Evolutionary conservation across 345 rosid genomes (phyloP).

Genomic region (Excoecaria cochinchinensis): DNA sequence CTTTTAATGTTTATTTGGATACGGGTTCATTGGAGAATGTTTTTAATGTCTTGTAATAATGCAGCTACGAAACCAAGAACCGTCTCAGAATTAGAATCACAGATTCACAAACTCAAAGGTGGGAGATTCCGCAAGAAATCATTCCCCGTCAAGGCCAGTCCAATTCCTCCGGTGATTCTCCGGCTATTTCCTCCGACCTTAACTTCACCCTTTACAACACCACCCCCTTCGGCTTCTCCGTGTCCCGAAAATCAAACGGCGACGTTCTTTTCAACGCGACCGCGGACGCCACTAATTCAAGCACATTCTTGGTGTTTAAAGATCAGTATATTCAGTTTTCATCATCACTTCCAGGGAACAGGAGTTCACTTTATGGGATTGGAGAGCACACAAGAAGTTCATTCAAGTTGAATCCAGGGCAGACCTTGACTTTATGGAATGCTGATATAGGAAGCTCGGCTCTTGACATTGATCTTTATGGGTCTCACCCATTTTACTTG

Average conservation of each 20-base stretch:
- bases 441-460: constrained; percentile 39
- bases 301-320: constrained; percentile 53
- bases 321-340: constrained; percentile 72
- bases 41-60: not conserved
- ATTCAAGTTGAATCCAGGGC: constrained; percentile 37
- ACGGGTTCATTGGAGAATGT: no score
- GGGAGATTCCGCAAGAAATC: constrained; percentile 33
- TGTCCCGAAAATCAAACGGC: constrained; percentile 55
- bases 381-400: constrained; percentile 74
- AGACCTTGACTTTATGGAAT: constrained; percentile 60
- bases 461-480: constrained; percentile 60
- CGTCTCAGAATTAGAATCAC: constrained; percentile 22
- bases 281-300: constrained; percentile 28
- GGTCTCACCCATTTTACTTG: constrained; percentile 73
- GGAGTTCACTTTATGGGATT: constrained; percentile 61
- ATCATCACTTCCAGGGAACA: constrained; percentile 46
- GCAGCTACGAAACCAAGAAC: constrained; percentile 23
- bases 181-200: constrained; percentile 48
- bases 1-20: no score
- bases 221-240: constrained; percentile 60
- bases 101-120: constrained; percentile 17
- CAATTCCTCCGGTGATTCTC: not conserved
- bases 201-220: constrained; percentile 53
- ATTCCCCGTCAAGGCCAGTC: constrained; percentile 38
- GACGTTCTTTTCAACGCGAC: constrained; percentile 60